phyloP scores from a whole-genome alignment of 257 asterid species.

The Rauvolfia tetraphylla region DNA sequence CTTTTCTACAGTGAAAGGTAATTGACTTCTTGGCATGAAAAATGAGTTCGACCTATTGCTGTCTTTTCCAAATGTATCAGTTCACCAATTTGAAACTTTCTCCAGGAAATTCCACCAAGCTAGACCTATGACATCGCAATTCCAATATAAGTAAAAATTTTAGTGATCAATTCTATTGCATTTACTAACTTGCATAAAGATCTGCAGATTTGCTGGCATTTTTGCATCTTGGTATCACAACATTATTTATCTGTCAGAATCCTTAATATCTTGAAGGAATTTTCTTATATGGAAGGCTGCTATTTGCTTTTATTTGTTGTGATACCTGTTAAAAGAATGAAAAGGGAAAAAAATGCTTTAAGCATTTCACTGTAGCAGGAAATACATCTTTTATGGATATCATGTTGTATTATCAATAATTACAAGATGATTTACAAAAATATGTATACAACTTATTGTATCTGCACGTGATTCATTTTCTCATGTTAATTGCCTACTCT shows the following conservation, averaged over 20 bases:
- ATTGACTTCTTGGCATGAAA: neutral
- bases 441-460: neutral
- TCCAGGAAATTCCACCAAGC: too few relatives aligned
- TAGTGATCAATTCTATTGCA: neutral
- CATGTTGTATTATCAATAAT: neutral
- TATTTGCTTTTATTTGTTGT: neutral
- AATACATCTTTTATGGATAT: neutral
- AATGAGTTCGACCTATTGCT: neutral
- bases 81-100: neutral
- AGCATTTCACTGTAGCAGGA: neutral
- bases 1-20: neutral
- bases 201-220: slow-evolving; percentile 2
- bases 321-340: neutral
- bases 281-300: neutral
- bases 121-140: neutral
- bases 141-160: neutral
- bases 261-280: neutral
- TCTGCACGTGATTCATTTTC: slow-evolving; percentile 7
- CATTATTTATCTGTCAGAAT: neutral
- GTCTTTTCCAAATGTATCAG: neutral
- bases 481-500: slow-evolving; percentile 30
- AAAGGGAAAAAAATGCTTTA: neutral
- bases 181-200: neutral
- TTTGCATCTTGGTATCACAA: neutral
- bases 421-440: neutral